Percentiles rank a stretch among this genome's conserved stretches.
Conservation (phyloP, 2,329 filamentous ascomycete species). For the Talaromyces sp. region DNA sequence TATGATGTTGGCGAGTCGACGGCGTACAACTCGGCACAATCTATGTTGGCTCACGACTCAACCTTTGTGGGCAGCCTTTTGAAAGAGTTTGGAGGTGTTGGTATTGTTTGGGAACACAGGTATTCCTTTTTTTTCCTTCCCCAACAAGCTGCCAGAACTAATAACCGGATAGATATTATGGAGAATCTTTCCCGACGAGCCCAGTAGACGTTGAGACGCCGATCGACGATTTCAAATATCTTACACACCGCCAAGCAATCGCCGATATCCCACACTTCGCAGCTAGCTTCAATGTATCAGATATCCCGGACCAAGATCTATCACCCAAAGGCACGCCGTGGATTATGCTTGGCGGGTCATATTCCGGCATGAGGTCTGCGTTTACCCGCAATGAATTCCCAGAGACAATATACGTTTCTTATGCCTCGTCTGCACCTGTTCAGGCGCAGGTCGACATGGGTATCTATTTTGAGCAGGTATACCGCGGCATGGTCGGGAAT, state of each 20-base stretch:
- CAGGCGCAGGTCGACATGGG: constrained; percentile 47
- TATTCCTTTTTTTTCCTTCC: constrained; percentile 20
- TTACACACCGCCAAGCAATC: constrained; percentile 40
- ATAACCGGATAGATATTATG: constrained; percentile 33
- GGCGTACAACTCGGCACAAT: constrained; percentile 35
- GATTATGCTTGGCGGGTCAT: constrained; percentile 44
- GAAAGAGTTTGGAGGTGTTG: constrained; percentile 31
- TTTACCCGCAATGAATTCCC: constrained; percentile 40
- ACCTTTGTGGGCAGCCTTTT: constrained; percentile 28
- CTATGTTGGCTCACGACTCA: constrained; percentile 24
- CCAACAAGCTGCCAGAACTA: not conserved
- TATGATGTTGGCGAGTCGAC: constrained; percentile 45
- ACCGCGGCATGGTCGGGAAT: constrained; percentile 43
- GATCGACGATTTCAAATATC: constrained; percentile 35
- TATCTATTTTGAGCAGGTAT: constrained; percentile 48
- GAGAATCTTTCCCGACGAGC: constrained; percentile 32
- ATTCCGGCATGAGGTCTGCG: constrained; percentile 39
- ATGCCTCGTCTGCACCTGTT: constrained; percentile 39
- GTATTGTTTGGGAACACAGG: constrained; percentile 41
- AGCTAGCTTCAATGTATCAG: constrained; percentile 30
- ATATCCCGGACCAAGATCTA: constrained; percentile 28
- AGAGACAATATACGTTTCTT: constrained; percentile 36
- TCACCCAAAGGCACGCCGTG: constrained; percentile 39
- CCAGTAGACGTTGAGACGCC: constrained; percentile 29
- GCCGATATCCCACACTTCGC: constrained; percentile 43